These are phyloP conservation scores for Ganoderma resinaceum DNA, from an alignment of 1,284 basidiomycete genomes.

Conservation along the genomic window DNA sequence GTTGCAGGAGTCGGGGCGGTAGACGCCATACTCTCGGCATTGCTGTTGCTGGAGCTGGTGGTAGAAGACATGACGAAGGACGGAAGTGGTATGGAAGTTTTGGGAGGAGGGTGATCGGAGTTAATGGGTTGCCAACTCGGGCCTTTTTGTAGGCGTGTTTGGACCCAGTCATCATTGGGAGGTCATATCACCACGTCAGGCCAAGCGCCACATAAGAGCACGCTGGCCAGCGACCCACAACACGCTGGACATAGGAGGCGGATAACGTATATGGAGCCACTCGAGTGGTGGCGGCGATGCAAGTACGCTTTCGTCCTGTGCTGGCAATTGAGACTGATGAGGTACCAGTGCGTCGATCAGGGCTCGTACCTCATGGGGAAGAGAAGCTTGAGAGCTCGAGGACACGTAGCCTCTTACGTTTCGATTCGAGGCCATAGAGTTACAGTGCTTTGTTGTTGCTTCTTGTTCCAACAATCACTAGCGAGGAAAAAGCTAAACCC, in stretches of 20 bases:
- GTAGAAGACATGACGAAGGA: not conserved
- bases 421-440: no score
- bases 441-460: no score
- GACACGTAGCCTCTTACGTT: no score
- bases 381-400: no score
- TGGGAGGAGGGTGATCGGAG: not conserved
- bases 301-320: conserved; percentile 28
- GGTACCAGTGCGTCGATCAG: not conserved
- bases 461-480: no score
- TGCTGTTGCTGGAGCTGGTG: not conserved
- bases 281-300: conserved; percentile 29
- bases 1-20: not conserved
- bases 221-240: not conserved
- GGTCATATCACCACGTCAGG: not conserved
- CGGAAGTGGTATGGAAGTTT: not conserved
- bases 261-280: not conserved
- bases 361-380: not conserved
- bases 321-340: no score
- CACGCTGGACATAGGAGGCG: not conserved
- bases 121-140: not conserved
- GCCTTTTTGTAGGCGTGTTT: not conserved
- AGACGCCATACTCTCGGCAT: not conserved
- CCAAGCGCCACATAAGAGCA: not conserved
- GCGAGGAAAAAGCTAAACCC: no score
- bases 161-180: not conserved